Conservation (phyloP, 306 rosid species). For the Cucurbita pepo region DNA sequence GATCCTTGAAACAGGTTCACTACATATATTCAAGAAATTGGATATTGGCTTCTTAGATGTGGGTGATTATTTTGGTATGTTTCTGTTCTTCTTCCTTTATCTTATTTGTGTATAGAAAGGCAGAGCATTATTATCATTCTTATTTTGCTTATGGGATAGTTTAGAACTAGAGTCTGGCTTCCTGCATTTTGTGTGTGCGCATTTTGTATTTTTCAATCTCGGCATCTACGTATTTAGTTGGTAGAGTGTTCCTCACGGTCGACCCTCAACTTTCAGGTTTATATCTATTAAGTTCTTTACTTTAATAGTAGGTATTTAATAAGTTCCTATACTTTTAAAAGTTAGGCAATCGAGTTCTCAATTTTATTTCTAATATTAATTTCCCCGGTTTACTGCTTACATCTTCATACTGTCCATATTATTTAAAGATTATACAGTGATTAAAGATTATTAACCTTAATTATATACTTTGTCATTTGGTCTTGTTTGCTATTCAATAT, state of each 20-base stretch:
- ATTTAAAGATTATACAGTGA: no score
- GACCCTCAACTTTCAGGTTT: no score
- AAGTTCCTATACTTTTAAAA: no score
- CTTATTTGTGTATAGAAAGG: neutral
- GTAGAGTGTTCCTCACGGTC: no score
- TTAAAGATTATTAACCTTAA: neutral
- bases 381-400: no score
- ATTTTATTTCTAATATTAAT: no score
- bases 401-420: no score
- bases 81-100: neutral
- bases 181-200: neutral
- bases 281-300: no score
- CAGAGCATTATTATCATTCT: neutral
- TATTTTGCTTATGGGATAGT: neutral
- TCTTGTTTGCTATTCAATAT: neutral
- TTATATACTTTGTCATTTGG: neutral
- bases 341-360: no score
- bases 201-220: no score
- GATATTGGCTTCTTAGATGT: conserved; percentile 30
- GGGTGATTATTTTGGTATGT: conserved; percentile 49
- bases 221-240: no score
- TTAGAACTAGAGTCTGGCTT: neutral
- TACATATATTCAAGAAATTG: conserved; percentile 25
- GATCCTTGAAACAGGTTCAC: conserved; percentile 35
- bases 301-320: no score